Evolutionary conservation across 768 basidiomycete genomes (phyloP), one percentile per base, ranked within the genome.

Genomic region (Steccherinum ochraceum): DNA sequence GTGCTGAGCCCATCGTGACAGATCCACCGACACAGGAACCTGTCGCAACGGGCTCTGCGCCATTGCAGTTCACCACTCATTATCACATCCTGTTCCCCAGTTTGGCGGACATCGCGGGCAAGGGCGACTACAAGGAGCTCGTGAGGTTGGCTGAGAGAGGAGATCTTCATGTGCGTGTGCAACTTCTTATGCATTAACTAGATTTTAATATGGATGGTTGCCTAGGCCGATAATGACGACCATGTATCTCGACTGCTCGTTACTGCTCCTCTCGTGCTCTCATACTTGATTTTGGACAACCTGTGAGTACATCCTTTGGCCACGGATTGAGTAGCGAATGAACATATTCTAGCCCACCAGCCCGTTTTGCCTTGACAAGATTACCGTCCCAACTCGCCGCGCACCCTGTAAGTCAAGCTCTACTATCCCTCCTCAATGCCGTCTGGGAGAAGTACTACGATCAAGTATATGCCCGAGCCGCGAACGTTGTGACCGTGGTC

Each of bases 221-320:
- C 40, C n/a, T 30, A 69, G 67, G 54, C 54, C 3, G 56, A 51
- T 1, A 26, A 58, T n/a, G 61, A 63, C 30, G 48, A 52, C 13
- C 52, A 64, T 35, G 47, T 49, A 1, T 54, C 59, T n/a, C 58
- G 64, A 5, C 51, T 88, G 18, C 66, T 85, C 27, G 59, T 84
- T 26, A 71, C 76, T 11, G 73, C 75, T 3, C 84, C 85, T 12
- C 66, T 88, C 25, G 78, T 85, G 19, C 72, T 89, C 12, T 74
- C 77, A 3, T 83, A 86, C 66, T 69, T 88, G 40, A 81, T 83
- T 40, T 50, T 74, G 39, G 80, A 88, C 57, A 74, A 86, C 52
- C 60, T 82, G 86, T 84, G 58, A 60, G 83, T 66, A 24, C 23
- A 40, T 24, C 26, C 5, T 19, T 41, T 27, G 2, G 12, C 23